A percentile compares a stretch with the other conserved stretches of the same genome.
Conservation (phyloP, 2,329 filamentous ascomycete species). For the Gnomoniopsis smithogilvyi region DNA sequence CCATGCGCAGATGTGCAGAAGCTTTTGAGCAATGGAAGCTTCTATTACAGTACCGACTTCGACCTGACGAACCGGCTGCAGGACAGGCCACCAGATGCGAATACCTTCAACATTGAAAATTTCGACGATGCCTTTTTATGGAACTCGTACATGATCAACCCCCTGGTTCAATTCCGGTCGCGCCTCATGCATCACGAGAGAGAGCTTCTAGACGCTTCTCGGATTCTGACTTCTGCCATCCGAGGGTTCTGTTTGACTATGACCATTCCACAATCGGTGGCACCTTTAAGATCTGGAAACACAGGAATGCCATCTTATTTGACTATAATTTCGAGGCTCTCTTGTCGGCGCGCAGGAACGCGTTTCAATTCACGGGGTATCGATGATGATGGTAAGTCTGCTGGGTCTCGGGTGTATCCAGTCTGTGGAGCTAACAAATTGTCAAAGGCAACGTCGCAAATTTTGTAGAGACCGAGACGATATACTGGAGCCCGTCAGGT, state of each 20-base stretch:
- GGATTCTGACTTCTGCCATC: conserved; percentile 89
- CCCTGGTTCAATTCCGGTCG: conserved; percentile 84
- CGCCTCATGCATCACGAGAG: conserved; percentile 73
- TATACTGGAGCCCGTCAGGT: conserved; percentile 78
- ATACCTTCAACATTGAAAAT: conserved; percentile 85
- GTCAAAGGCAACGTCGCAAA: conserved; percentile 77
- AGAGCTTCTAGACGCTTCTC: conserved; percentile 76
- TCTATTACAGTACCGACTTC: conserved; percentile 99
- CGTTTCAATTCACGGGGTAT: conserved; percentile 97
- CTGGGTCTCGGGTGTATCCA: background rate
- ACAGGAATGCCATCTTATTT: conserved; percentile 78
- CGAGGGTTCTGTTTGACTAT: conserved; percentile 88
- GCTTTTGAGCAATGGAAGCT: conserved; percentile 86
- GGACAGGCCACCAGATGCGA: conserved; percentile 72
- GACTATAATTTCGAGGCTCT: conserved; percentile 87
- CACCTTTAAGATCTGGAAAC: conserved; percentile 62
- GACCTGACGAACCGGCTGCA: conserved; percentile 92
- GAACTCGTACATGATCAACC: conserved; percentile 98
- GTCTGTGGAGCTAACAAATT: background rate
- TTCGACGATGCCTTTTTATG: conserved; percentile 91
- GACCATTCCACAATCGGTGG: conserved; percentile 73
- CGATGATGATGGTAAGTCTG: conserved; percentile 69
- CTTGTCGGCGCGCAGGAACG: conserved; percentile 86
- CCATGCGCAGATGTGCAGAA: conserved; percentile 90
- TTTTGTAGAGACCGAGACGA: conserved; percentile 96